Base-by-base conservation (phyloP, 2,329 filamentous ascomycete genomes). In the Aspergillus pseudotamarii region DNA sequence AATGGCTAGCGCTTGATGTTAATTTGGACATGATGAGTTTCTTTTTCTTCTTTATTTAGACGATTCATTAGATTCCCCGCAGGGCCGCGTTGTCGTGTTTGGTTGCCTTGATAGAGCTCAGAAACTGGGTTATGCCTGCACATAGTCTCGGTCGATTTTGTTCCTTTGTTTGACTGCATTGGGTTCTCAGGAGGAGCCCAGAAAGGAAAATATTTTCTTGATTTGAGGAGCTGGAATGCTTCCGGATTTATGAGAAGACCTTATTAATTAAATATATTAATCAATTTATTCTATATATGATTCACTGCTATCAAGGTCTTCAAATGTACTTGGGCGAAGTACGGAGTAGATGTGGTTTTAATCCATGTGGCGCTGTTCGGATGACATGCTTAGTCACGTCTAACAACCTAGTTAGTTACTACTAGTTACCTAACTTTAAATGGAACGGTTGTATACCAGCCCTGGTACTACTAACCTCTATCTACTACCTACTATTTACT, bases 31-130 rank as follows among this genome's bases (percentile, higher is more conserved):
- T 32, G 48, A 51, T 32, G 28, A 23, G 55, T 62, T 67, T 66
- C 65, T 68, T 69, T 71, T 66, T 67, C 70, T 73, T 63, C 53
- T 59, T 61, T 69, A 58, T 70, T 71, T 73, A 76, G 72, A 76
- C 70, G 72, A 70, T 70, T 71, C 65, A 66, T 67, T 74, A 74
- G 73, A 75, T 76, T 75, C 74, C 74, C 73, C 70, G 67, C 58
- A 72, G 69, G 71, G 71, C 73, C 71, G 66, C 58, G 61, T 63
- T 72, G 66, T 65, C 60, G 50, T 66, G 60, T 60, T 55, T 66
- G 64, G 64, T 62, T 60, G 63, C 64, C 64, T 67, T 61, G 63
- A 72, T 75, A 72, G 70, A 73, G 66, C 66, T 38, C 28, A 53
- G 34, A 59, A 46, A 43, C 45, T 45, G 59, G 30, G 61, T 58